A percentile compares a stretch with the other conserved stretches of the same genome.
These are phyloP conservation scores for Lepidium africanum DNA, from an alignment of 345 rosid species.

Conservation along the genomic window DNA sequence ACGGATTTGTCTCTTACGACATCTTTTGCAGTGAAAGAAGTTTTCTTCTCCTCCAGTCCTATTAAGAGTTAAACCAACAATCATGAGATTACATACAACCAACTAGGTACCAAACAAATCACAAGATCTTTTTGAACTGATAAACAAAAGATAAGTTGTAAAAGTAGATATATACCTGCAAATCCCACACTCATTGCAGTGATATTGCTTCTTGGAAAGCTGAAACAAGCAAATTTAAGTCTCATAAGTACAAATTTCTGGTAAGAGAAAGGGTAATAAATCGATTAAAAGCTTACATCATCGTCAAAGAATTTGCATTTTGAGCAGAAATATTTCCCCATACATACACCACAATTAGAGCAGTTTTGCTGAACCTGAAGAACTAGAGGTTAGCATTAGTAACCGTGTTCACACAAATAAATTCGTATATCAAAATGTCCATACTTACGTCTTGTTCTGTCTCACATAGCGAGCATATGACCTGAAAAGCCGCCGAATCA, in stretches of 20 bases:
- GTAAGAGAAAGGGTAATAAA: not conserved
- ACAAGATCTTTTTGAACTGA: not conserved
- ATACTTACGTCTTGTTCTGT: constrained; percentile 69
- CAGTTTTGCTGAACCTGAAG: constrained; percentile 55
- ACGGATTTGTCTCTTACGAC: constrained; percentile 31
- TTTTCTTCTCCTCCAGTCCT: constrained; percentile 56
- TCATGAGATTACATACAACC: not conserved
- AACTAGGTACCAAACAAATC: not conserved
- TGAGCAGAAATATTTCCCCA: constrained; percentile 69
- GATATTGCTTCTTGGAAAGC: constrained; percentile 52
- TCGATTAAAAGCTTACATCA: constrained; percentile 42
- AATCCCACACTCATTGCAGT: constrained; percentile 55
- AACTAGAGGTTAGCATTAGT: not conserved
- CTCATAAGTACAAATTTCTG: not conserved
- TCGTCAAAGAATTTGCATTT: constrained; percentile 68
- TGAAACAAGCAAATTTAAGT: constrained; percentile 13
- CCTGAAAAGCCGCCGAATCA: constrained; percentile 32
- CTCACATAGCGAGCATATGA: constrained; percentile 58
- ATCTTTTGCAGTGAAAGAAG: constrained; percentile 50
- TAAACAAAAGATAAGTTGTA: not conserved
- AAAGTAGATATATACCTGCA: constrained; percentile 34
- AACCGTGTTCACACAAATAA: not conserved
- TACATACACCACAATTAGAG: constrained; percentile 52
- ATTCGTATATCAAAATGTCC: not conserved
- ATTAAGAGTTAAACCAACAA: constrained; percentile 1